Base-by-base conservation (phyloP, 345 rosid species). In the Syzygium oleosum region DNA sequence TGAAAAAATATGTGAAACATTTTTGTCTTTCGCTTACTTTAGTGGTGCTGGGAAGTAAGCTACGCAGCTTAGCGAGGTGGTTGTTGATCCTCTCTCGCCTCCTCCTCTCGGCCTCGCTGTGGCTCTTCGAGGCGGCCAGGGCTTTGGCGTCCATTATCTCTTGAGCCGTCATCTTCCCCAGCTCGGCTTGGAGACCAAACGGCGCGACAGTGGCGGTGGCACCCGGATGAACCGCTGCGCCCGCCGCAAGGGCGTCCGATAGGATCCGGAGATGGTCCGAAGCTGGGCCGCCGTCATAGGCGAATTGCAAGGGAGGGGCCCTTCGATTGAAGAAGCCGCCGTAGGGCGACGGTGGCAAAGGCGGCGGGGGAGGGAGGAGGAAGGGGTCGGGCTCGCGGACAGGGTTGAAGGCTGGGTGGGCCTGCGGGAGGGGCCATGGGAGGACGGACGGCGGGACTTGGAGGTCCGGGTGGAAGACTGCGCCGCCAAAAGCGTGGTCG, bases 141-240 rank as follows among this genome's bases (percentile, higher is more conserved):
- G 99, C 99, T 91, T 98, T 98, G 12, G 99, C 99, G n/a, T 98
- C 99, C 97, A 98, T 95, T 68, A 98, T 94, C 91, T 96, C 98
- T 91, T 98, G 99, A n/a, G 98, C 97, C 54, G 96, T 94, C 98
- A 96, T 92, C 90, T 96, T 96, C 25, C 98, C 97, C 85, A 98
- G 56, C 90, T 98, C 97, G 31, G 96, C 93, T 87, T 95, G 99
- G 51, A 95, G 91, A 77, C 99, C 98, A 43, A 96, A 96, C 85
- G 98, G 96, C 86, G 54, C 89, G 84, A 87, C 93, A 13, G 94
- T 91, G 22, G 95, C 94, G 21, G 13, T 21, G 98, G 96, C 61
- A 38, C 89, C 85, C 85, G 92, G 19, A 94, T 92, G 22, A 96
- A 93, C 29, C 94, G 89, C 89, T 93, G 95, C 87, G 90, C 94